Percentiles rank a stretch among this genome's conserved stretches.
Conservation (phyloP, 495 filamentous ascomycete species). For the Elaphomyces granulatus region DNA sequence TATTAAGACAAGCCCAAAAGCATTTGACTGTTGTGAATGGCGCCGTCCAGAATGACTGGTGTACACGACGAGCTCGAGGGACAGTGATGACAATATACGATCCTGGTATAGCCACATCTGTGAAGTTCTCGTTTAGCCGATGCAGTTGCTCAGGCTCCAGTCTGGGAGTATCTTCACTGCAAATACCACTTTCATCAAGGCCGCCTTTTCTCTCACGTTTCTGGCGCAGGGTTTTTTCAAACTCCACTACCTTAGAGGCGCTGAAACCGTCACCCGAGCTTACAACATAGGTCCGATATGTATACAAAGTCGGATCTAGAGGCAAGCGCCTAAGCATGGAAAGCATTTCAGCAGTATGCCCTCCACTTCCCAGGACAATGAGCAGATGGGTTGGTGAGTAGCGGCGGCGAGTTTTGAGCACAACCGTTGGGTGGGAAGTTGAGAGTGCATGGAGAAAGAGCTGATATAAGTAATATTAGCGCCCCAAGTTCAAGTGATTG, state of each 20-base stretch:
- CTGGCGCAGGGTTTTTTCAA: constrained; percentile 32
- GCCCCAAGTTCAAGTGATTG: background rate
- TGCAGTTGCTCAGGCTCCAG: constrained; percentile 6
- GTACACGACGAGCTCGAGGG: constrained; percentile 57
- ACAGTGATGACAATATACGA: constrained; percentile 45
- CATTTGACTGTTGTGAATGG: constrained; percentile 44
- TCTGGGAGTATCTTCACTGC: background rate
- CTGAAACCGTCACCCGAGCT: constrained; percentile 65
- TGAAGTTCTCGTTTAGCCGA: constrained; percentile 9
- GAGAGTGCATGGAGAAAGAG: constrained; percentile 5
- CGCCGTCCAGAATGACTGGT: constrained; percentile 59
- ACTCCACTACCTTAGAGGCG: constrained; percentile 46
- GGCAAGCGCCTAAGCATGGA: constrained; percentile 46
- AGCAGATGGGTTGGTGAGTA: constrained; percentile 48
- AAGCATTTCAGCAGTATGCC: constrained; percentile 91
- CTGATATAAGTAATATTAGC: background rate
- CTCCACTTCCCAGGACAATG: constrained; percentile 79
- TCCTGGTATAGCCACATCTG: background rate
- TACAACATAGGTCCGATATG: constrained; percentile 69
- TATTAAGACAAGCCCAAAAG: constrained; percentile 31
- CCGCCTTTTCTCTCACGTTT: constrained; percentile 3
- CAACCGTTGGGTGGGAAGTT: constrained; percentile 20
- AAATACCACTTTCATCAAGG: constrained; percentile 7
- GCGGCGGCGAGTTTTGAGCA: constrained; percentile 20
- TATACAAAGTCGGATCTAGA: constrained; percentile 35